Percentiles rank a stretch among this genome's conserved stretches.
Evolutionary conservation across 1,284 basidiomycete species (phyloP).

Genomic region (Sanguinoderma infundibulare): DNA sequence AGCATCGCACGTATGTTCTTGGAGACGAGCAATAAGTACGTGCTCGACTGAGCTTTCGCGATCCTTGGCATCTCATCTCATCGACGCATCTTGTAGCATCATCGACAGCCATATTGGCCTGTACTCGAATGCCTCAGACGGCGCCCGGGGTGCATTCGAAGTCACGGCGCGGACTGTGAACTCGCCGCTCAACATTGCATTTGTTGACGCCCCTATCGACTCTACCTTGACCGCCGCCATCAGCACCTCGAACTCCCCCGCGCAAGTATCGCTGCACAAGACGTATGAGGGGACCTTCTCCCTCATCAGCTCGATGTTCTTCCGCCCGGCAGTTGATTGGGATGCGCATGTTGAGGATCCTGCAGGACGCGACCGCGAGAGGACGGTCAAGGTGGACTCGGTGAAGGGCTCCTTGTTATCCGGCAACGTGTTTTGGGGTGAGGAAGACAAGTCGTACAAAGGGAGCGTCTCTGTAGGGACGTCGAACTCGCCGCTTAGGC

Average conservation of each 20-base stretch:
- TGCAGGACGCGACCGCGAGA: conserved; percentile 6
- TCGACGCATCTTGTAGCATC: neutral
- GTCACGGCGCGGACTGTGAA: conserved; percentile 33
- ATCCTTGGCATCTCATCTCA: neutral
- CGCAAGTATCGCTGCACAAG: conserved; percentile 38
- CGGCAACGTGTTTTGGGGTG: neutral
- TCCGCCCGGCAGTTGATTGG: conserved; percentile 18
- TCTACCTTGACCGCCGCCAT: conserved; percentile 40
- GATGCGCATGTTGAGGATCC: conserved; percentile 13
- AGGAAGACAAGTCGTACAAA: neutral
- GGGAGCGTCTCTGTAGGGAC: neutral
- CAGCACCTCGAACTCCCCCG: conserved; percentile 37
- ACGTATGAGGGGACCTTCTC: conserved; percentile 50
- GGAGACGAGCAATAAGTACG: conserved; percentile 10
- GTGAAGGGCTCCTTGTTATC: neutral
- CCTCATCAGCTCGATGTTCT: conserved; percentile 32
- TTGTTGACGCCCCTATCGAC: conserved; percentile 42
- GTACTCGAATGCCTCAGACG: conserved; percentile 27
- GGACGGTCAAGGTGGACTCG: neutral
- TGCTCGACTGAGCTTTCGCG: neutral
- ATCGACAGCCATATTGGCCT: conserved; percentile 5
- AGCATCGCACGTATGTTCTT: neutral
- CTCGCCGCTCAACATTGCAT: conserved; percentile 37
- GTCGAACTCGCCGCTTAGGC: conserved; percentile 9
- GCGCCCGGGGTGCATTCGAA: conserved; percentile 36